These are phyloP conservation scores for Chrysoporthe austroafricana DNA, from an alignment of 2,329 filamentous ascomycete genomes.

Conservation along the genomic window DNA sequence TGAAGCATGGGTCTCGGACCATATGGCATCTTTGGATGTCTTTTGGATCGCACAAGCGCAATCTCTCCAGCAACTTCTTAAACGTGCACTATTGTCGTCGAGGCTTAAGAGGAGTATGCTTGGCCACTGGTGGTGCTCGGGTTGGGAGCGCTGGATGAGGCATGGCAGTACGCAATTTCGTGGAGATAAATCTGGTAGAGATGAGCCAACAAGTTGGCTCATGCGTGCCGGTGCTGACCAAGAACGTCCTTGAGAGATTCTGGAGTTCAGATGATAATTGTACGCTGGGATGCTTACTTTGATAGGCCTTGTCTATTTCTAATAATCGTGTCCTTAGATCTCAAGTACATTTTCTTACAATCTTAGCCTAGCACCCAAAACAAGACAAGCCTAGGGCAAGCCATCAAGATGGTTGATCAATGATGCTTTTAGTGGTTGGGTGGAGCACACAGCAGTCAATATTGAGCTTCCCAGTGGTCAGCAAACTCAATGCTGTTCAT, in stretches of 20 bases:
- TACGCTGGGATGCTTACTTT: conserved; percentile 44
- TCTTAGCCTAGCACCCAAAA: neutral
- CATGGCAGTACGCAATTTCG: conserved; percentile 34
- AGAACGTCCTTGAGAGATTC: conserved; percentile 40
- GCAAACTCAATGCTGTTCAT: no score
- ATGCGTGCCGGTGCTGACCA: conserved; percentile 38
- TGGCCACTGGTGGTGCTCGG: conserved; percentile 45
- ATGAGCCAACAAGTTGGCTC: conserved; percentile 37
- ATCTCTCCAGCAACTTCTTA: conserved; percentile 31
- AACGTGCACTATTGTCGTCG: conserved; percentile 27
- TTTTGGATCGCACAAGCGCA: conserved; percentile 26
- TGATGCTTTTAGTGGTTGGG: neutral
- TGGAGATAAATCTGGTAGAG: conserved; percentile 33
- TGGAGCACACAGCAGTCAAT: neutral
- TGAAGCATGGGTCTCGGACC: conserved; percentile 37
- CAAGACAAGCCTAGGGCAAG: neutral
- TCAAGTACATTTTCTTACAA: conserved; percentile 9
- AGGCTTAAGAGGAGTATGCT: conserved; percentile 35
- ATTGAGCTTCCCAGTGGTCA: neutral
- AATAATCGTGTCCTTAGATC: conserved; percentile 27
- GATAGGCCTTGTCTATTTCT: conserved; percentile 39
- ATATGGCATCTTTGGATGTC: conserved; percentile 23
- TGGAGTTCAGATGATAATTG: conserved; percentile 38
- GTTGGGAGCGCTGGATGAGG: conserved; percentile 36
- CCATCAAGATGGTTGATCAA: neutral